Conservation (phyloP, 148 eudicot genomes). For the Silene conica region DNA sequence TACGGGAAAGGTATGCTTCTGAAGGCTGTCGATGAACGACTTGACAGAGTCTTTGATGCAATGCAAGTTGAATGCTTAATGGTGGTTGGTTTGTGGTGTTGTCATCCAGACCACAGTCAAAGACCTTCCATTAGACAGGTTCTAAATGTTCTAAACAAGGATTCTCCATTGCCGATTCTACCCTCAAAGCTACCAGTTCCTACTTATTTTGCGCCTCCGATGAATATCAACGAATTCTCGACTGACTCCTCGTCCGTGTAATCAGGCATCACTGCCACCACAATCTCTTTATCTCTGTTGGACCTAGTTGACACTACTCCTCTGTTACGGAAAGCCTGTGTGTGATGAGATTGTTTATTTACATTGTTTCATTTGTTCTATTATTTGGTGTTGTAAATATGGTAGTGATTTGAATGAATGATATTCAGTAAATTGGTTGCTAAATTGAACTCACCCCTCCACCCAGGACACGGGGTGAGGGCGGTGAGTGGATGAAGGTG, state of each 20-base stretch:
- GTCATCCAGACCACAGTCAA: slow-evolving; percentile 37
- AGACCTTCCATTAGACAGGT: slow-evolving; percentile 53
- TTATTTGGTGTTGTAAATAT: neutral
- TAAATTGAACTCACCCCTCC: too few relatives aligned
- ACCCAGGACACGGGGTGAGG: too few relatives aligned
- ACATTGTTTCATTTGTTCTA: neutral
- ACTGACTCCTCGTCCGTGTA: neutral
- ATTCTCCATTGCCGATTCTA: slow-evolving; percentile 30
- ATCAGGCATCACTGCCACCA: slow-evolving; percentile 4
- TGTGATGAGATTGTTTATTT: neutral
- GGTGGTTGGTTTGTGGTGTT: slow-evolving; percentile 53
- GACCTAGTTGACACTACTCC: neutral
- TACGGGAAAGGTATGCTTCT: slow-evolving; percentile 32
- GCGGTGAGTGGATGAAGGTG: too few relatives aligned
- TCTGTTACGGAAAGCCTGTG: neutral
- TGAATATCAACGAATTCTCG: neutral
- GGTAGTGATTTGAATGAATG: too few relatives aligned
- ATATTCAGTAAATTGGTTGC: too few relatives aligned
- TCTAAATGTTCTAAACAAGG: slow-evolving; percentile 34
- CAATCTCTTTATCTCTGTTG: slow-evolving; percentile 1
- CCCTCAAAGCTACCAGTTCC: slow-evolving; percentile 27
- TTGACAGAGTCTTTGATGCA: slow-evolving; percentile 24
- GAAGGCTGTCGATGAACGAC: slow-evolving; percentile 29
- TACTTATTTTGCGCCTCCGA: slow-evolving; percentile 15
- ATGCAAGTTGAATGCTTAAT: slow-evolving; percentile 39